Evolutionary conservation across 441 rosid genomes (phyloP).

Genomic region (Brassica hybrid): DNA sequence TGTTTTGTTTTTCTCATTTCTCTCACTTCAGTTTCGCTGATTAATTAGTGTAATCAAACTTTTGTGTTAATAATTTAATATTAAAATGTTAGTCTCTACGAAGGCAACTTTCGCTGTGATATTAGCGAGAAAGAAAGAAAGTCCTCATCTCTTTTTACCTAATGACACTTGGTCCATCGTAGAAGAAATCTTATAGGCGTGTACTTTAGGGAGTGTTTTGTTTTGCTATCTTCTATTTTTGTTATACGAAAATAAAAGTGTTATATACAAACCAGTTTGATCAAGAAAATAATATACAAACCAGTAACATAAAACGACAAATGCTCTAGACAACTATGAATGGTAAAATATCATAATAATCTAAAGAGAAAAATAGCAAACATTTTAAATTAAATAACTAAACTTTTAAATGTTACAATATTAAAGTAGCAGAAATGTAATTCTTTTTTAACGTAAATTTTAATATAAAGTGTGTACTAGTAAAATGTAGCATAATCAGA

Average conservation of each 20-base stretch:
- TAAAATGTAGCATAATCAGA: not conserved
- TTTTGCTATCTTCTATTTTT: not conserved
- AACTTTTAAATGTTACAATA: not conserved
- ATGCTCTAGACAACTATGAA: not conserved
- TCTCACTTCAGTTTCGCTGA: constrained; percentile 10
- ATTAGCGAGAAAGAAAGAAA: constrained; percentile 31
- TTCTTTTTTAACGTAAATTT: not conserved
- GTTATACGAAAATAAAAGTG: not conserved
- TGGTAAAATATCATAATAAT: not conserved
- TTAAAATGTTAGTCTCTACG: not conserved
- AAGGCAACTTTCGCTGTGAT: constrained; percentile 8
- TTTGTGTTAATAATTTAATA: constrained; percentile 27
- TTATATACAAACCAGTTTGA: not conserved
- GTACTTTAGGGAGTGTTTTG: not conserved
- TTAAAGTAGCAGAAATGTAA: not conserved
- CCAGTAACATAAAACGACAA: not conserved
- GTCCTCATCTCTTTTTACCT: not conserved
- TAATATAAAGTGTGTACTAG: not conserved
- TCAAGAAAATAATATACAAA: not conserved
- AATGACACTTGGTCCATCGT: constrained; percentile 34
- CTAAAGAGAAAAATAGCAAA: not conserved
- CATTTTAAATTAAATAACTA: not conserved
- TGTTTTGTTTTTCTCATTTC: not conserved
- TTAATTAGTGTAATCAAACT: constrained; percentile 29
- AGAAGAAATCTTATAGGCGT: constrained; percentile 19